phyloP scores from a whole-genome alignment of 805 yeast species.

The Spathaspora girioi region DNA sequence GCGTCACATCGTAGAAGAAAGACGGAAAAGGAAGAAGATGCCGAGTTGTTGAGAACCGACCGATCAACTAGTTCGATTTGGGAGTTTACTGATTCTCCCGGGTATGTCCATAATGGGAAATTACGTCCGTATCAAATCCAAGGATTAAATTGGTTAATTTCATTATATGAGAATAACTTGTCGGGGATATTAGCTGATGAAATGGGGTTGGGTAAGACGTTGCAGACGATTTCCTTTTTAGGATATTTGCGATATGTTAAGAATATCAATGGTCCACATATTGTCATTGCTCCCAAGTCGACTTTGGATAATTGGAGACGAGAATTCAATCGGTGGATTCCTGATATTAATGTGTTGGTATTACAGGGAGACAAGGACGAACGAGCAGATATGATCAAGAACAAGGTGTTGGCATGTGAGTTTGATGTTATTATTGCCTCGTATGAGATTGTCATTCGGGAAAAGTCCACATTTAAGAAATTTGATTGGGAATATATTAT shows the following conservation, averaged over 20 bases:
- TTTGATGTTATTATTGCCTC: constrained; percentile 73
- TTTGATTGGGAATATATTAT: constrained; percentile 74
- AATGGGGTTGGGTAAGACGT: constrained; percentile 82
- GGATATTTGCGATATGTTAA: constrained; percentile 67
- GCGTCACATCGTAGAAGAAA: constrained; percentile 40
- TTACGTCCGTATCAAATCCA: constrained; percentile 75
- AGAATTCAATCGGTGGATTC: constrained; percentile 77
- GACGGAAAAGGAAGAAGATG: constrained; percentile 78
- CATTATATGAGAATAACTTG: constrained; percentile 61
- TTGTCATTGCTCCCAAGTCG: constrained; percentile 75
- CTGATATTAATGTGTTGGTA: constrained; percentile 67
- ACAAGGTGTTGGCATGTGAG: constrained; percentile 51
- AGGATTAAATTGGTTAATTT: constrained; percentile 76
- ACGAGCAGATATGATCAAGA: constrained; percentile 51
- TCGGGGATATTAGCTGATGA: constrained; percentile 82
- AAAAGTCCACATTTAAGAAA: constrained; percentile 62
- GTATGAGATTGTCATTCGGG: constrained; percentile 74
- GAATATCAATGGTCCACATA: constrained; percentile 64
- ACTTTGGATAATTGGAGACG: constrained; percentile 79
- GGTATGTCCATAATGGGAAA: constrained; percentile 48
- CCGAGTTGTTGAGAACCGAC: constrained; percentile 58
- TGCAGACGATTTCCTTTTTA: constrained; percentile 73
- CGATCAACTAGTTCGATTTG: constrained; percentile 29
- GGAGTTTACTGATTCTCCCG: constrained; percentile 51
- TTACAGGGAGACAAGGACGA: constrained; percentile 73